Evolutionary conservation across 257 asterid genomes (phyloP), one percentile per base, ranked within the genome.

Genomic region (Solanum virginianum): DNA sequence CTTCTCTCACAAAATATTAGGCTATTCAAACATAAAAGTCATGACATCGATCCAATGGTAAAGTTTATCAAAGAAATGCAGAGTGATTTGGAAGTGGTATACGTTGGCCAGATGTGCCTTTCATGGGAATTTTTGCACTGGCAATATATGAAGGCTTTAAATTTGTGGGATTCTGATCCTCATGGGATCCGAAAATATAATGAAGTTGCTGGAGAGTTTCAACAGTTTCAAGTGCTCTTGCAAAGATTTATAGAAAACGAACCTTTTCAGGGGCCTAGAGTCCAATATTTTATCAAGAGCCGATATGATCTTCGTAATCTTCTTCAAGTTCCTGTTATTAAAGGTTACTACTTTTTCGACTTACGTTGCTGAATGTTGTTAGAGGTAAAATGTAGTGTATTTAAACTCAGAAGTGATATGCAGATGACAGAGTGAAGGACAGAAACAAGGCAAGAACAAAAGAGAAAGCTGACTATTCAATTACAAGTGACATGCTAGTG

Each of bases 111-210:
- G 65, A 90, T 91, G 93, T 95, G 99, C 86, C 97, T 95, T 68
- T 97, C 99, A 0, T 97, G 99, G 99, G 99, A 97, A 84, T 89
- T 95, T 90, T 88, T 97, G 85, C 94, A 91, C 24, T 95, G 98
- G 98, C 94, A 93, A 85, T 92, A 95, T 59, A 95, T 88, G 17
- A 97, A 93, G 86, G 94, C 95, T 87, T 86, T 93, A 41, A 96
- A 89, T 59, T 81, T 97, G 66, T 93, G 97, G 97, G 96, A 93
- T 8, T 90, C 94, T 0, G 99, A 94, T 53, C 94, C 91, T 0
- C 92, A 89, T 55, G 93, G 95, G 14, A 59, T 81, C 29, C 94
- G 89, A 20, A 88, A 85, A 22, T 97, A 97, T 79, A 95, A 97
- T 47, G 96, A 92, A 88, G 94, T 94, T 18, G 97, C 98, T 0